Conservation (phyloP, 2,329 filamentous ascomycete species). For the Neonectria magnoliae region DNA sequence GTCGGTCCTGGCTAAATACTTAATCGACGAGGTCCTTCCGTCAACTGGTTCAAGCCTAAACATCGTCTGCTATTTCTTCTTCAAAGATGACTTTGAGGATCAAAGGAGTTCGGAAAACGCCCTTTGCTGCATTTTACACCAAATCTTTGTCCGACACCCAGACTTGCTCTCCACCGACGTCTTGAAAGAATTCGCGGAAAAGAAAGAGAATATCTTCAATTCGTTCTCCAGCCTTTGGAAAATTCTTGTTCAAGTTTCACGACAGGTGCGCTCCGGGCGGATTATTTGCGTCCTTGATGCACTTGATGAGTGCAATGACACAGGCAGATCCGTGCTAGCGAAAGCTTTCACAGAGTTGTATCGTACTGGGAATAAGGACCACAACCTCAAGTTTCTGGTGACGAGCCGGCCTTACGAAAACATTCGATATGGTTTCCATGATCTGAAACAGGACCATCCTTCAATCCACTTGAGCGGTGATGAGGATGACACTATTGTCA, state of each 20-base stretch:
- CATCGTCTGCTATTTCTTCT: conserved; percentile 55
- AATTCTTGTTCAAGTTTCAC: conserved; percentile 35
- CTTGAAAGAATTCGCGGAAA: conserved; percentile 30
- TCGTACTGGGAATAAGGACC: neutral
- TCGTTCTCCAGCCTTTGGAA: conserved; percentile 47
- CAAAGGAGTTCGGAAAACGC: conserved; percentile 45
- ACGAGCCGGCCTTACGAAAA: conserved; percentile 46
- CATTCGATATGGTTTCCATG: conserved; percentile 36
- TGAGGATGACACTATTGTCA: conserved; percentile 28
- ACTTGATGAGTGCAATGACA: conserved; percentile 51
- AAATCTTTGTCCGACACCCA: conserved; percentile 46
- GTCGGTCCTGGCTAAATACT: conserved; percentile 51
- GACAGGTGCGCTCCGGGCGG: conserved; percentile 27
- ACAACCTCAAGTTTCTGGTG: conserved; percentile 51
- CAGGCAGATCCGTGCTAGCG: conserved; percentile 34
- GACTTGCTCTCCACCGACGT: conserved; percentile 37
- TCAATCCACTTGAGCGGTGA: conserved; percentile 36
- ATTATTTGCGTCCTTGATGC: conserved; percentile 53
- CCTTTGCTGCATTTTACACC: conserved; percentile 50
- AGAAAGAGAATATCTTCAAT: conserved; percentile 25
- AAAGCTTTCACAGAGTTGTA: conserved; percentile 42
- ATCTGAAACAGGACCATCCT: conserved; percentile 1
- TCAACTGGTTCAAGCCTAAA: conserved; percentile 10
- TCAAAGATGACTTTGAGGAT: conserved; percentile 54
- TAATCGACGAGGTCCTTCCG: conserved; percentile 46